Evolutionary conservation across 768 basidiomycete species (phyloP).

Genomic region (Mycena vitilis): DNA sequence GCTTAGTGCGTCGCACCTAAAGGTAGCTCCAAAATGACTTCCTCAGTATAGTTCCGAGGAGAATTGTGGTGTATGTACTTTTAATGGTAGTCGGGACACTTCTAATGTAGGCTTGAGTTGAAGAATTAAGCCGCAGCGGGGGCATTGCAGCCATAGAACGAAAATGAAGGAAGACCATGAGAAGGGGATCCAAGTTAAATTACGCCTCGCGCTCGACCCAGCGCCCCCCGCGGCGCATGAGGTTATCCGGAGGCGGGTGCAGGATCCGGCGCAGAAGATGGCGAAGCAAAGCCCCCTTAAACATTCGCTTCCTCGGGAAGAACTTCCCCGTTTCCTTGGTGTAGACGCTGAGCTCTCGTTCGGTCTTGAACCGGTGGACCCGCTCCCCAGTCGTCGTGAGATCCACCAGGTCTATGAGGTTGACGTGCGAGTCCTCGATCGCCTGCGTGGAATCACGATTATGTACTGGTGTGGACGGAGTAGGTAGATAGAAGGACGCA

Average conservation of each 20-base stretch:
- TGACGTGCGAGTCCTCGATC: slow-evolving; percentile 48
- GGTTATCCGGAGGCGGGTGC: neutral
- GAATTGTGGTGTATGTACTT: too few species aligned
- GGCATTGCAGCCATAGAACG: too few species aligned
- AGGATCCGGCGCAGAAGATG: slow-evolving; percentile 3
- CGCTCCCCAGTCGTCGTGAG: slow-evolving; percentile 18
- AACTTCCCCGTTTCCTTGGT: neutral
- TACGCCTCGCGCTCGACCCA: neutral
- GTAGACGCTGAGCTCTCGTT: slow-evolving; percentile 46
- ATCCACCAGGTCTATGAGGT: slow-evolving; percentile 54
- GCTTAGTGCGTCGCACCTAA: too few species aligned
- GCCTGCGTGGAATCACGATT: slow-evolving; percentile 35
- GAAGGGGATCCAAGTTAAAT: neutral
- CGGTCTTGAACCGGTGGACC: slow-evolving; percentile 40
- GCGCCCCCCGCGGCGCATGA: neutral
- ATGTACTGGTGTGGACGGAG: neutral
- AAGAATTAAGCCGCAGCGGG: too few species aligned
- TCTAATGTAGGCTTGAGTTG: too few species aligned
- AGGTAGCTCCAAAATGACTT: too few species aligned
- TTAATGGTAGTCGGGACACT: too few species aligned
- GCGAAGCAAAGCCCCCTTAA: neutral
- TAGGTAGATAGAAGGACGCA: slow-evolving; percentile 28
- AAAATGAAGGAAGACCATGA: too few species aligned
- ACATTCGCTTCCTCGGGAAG: neutral
- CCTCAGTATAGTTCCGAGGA: too few species aligned